phyloP scores from a whole-genome alignment of 2,329 filamentous ascomycete genomes.

The Cladosporium halotolerans region DNA sequence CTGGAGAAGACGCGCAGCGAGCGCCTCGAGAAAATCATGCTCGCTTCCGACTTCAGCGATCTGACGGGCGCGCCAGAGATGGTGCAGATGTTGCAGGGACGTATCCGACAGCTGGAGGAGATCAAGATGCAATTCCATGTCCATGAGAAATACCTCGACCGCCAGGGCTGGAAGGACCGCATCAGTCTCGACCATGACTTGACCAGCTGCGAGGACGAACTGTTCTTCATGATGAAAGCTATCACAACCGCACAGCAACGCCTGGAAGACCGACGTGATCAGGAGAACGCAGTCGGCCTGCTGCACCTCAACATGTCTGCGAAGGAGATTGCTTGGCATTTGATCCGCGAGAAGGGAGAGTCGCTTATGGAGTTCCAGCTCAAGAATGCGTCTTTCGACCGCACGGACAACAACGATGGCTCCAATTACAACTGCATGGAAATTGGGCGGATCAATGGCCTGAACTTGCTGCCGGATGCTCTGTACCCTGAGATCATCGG shows the following conservation, averaged over 20 bases:
- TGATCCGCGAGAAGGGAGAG: conserved; percentile 73
- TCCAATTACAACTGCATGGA: conserved; percentile 91
- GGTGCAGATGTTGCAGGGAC: conserved; percentile 83
- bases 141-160: conserved; percentile 79
- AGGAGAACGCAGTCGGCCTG: conserved; percentile 65
- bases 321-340: conserved; percentile 93
- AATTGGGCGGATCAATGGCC: conserved; percentile 77
- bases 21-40: conserved; percentile 94
- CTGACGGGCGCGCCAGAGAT: conserved; percentile 87
- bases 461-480: conserved; percentile 84
- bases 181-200: conserved; percentile 85
- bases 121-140: conserved; percentile 96
- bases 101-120: conserved; percentile 87
- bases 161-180: conserved; percentile 84
- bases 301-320: conserved; percentile 91
- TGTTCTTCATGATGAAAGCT: conserved; percentile 99
- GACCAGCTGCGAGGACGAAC: conserved; percentile 83
- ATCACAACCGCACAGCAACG: conserved; percentile 94
- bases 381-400: conserved; percentile 83
- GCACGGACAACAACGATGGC: conserved; percentile 93
- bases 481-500: conserved; percentile 95
- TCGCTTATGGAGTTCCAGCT: conserved; percentile 91
- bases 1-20: conserved; percentile 96
- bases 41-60: conserved; percentile 97
- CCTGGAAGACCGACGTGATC: conserved; percentile 61